Base-by-base conservation (phyloP, 306 rosid species). In the Rubus parviflorus region DNA sequence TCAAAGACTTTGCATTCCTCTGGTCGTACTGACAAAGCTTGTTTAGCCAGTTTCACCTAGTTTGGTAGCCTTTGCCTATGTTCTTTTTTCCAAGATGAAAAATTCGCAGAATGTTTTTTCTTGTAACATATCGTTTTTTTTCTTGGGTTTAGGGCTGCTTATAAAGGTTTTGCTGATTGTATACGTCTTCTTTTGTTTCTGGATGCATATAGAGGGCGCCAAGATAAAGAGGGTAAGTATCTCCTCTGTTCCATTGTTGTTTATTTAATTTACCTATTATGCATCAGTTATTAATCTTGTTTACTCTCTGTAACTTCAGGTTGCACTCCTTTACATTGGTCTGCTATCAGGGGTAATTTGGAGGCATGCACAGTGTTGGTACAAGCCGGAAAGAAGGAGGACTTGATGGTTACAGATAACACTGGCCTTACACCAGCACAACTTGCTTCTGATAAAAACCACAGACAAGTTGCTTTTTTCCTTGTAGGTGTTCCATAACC, bases 341-440 rank as follows among this genome's bases (percentile, higher is more conserved):
- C 99, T 83, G 99, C 99, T 70, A 89, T 91, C 58, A 90, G 90
- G 87, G 98, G 99, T 37, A 90, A 96, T 83, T 87, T 96, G 85
- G 99, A 96, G 89, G 98, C 98, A 67, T 92, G 99, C 82, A 96
- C 98, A 2, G 98, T 96, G 61, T 87, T 96, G 80, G 98, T 96
- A 73, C 98, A 92, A 88, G 98, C 98, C 78, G 98, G 99, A 45
- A 96, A 96, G 89, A 92, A 87, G 85, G 99, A 96, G 82, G 98
- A 96, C 89, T 80, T 96, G 86, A 74, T 88, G 79, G 83, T 96
- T 83, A 89, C 99, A 5, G 98, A 96, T 77, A 92, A 92, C 79
- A 89, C 96, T 79, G 99, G 99, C 87, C 96, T 96, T 69, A 92
- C 99, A 41, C 96, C 99, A 38, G 99, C 98, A 43, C 99, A 96